phyloP scores from a whole-genome alignment of 148 eudicot species.

The Heliosperma pusillum region DNA sequence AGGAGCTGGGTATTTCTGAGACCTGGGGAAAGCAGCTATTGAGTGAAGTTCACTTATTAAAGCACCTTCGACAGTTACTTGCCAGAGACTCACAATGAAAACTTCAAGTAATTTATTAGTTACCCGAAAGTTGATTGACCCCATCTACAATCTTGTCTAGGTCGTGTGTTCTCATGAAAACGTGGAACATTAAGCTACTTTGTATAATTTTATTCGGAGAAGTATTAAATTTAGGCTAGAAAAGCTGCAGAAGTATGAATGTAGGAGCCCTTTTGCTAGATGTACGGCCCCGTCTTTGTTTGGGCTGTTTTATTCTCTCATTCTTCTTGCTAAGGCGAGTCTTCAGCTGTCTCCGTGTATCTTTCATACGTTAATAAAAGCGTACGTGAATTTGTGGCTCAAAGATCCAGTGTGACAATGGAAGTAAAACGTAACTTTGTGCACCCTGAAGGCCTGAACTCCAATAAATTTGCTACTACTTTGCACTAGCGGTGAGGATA shows the following conservation, averaged over 20 bases:
- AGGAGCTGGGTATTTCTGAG: conserved; percentile 62
- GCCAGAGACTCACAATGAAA: background rate
- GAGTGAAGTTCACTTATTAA: background rate
- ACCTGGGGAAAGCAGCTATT: conserved; percentile 1
- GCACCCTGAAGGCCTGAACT: too few relatives aligned
- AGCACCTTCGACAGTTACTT: conserved; percentile 7
- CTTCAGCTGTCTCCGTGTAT: background rate
- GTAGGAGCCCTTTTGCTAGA: background rate
- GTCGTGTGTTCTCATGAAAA: background rate
- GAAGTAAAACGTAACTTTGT: too few relatives aligned
- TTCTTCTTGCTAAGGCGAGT: background rate
- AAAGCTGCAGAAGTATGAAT: too few relatives aligned
- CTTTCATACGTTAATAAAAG: background rate
- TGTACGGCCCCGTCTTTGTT: background rate
- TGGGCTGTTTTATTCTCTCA: background rate
- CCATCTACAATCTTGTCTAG: background rate
- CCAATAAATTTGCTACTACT: too few relatives aligned
- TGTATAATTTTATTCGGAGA: background rate
- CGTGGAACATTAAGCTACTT: background rate
- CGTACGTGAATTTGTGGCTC: too few relatives aligned
- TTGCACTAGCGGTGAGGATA: too few relatives aligned
- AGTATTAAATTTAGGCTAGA: background rate
- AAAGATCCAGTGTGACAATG: too few relatives aligned
- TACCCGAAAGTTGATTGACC: background rate
- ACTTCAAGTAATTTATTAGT: too few relatives aligned